Base-by-base conservation (phyloP, 768 basidiomycete genomes). In the Hygrocybe punicea region DNA sequence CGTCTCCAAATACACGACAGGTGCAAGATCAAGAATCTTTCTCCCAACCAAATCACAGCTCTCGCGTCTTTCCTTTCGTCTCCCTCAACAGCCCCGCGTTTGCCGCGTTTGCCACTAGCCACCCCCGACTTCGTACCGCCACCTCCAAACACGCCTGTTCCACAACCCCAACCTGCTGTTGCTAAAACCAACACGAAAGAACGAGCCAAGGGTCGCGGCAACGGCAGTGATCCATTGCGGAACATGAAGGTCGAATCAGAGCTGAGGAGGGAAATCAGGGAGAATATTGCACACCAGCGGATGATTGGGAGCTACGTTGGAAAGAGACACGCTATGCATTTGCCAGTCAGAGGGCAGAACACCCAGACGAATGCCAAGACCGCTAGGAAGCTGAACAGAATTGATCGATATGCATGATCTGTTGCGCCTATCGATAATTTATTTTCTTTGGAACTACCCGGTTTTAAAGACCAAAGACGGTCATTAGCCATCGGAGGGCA, bases 291-390 rank as follows among this genome's bases (percentile, higher is more conserved):
- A 5, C 94, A 97, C 74, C 85, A 94, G 72, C 79, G 92, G 59
- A 89, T 89, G 81, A 93, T 98, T 71, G 96, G 96, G 48, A 93
- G 89, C 63, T 95, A 96, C 71, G 84, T 92, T 51, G 97, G 97
- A 50, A 84, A 85, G 77, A 78, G 94, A 71, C 96, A 98, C 70
- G 93, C 93, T 7, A 92, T 94, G 86, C 84, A 86, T 57, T 73
- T 96, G 45, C 96, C 96, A 3, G 96, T 98, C 58, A 82, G 96
- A 71, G 96, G 96, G 56, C 96, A 98, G 74, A 87, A 87, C 55
- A 98, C 95, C 4, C 87, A 86, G 71, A 87, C 82, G 54, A 98
- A 98, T 67, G 93, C 92, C 53, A 84, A 80, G 73, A 96, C 93
- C 45, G 96, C 96, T 34, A 87, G 76, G 73, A 93, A 86, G 73